Evolutionary conservation across 768 basidiomycete species (phyloP), one percentile per base, ranked within the genome.

Genomic region (Saitozyma sp.): DNA sequence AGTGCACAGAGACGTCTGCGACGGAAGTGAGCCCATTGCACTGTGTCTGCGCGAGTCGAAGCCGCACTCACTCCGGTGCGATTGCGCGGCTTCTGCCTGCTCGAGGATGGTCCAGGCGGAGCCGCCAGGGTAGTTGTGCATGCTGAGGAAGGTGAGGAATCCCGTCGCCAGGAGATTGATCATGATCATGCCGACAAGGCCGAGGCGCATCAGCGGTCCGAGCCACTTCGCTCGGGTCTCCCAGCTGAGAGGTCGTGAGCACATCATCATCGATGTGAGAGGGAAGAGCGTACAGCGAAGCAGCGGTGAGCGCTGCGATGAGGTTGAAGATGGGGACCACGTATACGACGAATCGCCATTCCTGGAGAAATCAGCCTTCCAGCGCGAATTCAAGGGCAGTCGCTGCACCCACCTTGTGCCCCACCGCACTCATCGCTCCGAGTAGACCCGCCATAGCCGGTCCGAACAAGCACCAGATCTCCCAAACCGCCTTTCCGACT

Each of bases 261-360:
- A 51, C 17, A 0, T 29, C 3, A 7, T 16, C 5, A 11, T 10
- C 5, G 9, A 41, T 54, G n/a, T 41, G 10, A 29, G 10, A 58
- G 43, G 52, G 51, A 20, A 17, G 67, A n/a, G 79, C 89, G 66
- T 79, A 94, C 90, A 93, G 75, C 77, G 83, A 84, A 6, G 81
- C 75, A 1, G 86, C 82, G 3, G 86, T 88, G 14, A 86, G 78
- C 0, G 92, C 88, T 1, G 90, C 92, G 1, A 88, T 85, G 3
- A 93, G 78, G 69, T 96, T 95, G 78, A 92, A 82, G 2, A 86
- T 74, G 0, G 94, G 93, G 0, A 97, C 85, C 16, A 87, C 84
- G 73, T 98, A 98, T 8, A 92, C 84, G 60, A 98, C 82, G 79
- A 99, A 99, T 8, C 96, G 85, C 96, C 96, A 99, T 80, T 99